These are phyloP conservation scores for Plasmodium vivax DNA, from an alignment of 169 alveolate genomes.

Conservation along the genomic window DNA sequence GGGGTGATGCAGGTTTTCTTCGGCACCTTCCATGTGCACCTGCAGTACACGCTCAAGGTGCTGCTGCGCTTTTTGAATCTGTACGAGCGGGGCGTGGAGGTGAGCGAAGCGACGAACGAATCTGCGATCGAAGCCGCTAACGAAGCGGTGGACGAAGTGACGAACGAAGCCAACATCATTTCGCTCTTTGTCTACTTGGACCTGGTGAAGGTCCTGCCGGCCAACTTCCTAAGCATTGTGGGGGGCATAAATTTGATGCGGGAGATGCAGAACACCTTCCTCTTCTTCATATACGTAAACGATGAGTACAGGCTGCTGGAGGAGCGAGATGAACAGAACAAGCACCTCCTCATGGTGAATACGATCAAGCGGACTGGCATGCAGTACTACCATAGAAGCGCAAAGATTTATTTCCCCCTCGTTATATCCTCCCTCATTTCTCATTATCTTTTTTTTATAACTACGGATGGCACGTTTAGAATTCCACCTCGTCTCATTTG, in stretches of 20 bases:
- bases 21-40: slow-evolving; percentile 5
- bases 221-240: background rate
- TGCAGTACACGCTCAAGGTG: slow-evolving; percentile 45
- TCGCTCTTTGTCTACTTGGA: slow-evolving; percentile 58
- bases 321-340: slow-evolving; percentile 26
- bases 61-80: slow-evolving; percentile 35
- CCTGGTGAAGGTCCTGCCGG: slow-evolving; percentile 22
- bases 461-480: background rate
- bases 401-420: slow-evolving; percentile 64
- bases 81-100: slow-evolving; percentile 15
- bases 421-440: slow-evolving; percentile 56
- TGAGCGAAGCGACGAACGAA: background rate
- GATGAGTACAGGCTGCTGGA: slow-evolving; percentile 48
- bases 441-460: slow-evolving; percentile 12
- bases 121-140: background rate
- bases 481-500: background rate
- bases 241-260: slow-evolving; percentile 42
- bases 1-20: slow-evolving; percentile 7
- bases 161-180: slow-evolving; percentile 31
- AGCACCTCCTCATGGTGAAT: background rate
- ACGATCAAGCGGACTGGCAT: background rate
- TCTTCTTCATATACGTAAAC: slow-evolving; percentile 40
- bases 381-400: slow-evolving; percentile 27
- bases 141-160: background rate
- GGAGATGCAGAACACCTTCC: slow-evolving; percentile 32